These are phyloP conservation scores for Scenedesmus sp. DNA, from an alignment of 163 green algal species.

Conservation along the genomic window DNA sequence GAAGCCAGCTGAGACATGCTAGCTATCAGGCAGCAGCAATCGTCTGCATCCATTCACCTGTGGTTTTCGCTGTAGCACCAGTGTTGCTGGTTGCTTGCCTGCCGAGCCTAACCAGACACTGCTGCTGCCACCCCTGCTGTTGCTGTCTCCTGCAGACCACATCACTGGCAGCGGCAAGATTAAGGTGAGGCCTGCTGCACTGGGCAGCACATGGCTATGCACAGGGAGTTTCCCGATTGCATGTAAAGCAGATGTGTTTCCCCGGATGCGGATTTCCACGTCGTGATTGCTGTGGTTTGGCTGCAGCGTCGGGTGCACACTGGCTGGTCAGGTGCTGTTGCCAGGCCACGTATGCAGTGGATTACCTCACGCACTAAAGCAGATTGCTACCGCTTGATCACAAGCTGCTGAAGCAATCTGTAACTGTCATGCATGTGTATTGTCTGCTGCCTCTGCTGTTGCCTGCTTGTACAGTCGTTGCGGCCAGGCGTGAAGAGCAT, in stretches of 20 bases:
- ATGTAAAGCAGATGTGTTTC: too few relatives aligned
- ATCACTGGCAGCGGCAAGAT: slow-evolving; percentile 27
- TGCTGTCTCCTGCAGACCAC: neutral
- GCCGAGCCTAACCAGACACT: neutral
- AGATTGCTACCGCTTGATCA: too few relatives aligned
- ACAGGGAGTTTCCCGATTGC: too few relatives aligned
- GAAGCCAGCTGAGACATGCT: too few relatives aligned
- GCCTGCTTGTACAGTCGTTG: slow-evolving; percentile 10
- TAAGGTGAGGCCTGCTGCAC: neutral
- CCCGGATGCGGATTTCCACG: too few relatives aligned
- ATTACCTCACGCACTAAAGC: too few relatives aligned
- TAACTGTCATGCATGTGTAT: neutral
- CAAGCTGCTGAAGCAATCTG: neutral
- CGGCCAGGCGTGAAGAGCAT: slow-evolving; percentile 53
- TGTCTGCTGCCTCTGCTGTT: slow-evolving; percentile 1
- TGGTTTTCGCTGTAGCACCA: neutral
- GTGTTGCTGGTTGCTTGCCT: neutral
- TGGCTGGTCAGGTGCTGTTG: too few relatives aligned
- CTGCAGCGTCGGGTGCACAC: too few relatives aligned
- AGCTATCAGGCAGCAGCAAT: neutral
- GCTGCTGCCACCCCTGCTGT: neutral
- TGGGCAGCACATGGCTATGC: neutral
- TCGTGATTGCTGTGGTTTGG: too few relatives aligned
- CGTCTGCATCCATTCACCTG: neutral
- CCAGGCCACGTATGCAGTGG: too few relatives aligned